Evolutionary conservation across 345 rosid genomes (phyloP).

Genomic region (Euphorbia tirucalli): DNA sequence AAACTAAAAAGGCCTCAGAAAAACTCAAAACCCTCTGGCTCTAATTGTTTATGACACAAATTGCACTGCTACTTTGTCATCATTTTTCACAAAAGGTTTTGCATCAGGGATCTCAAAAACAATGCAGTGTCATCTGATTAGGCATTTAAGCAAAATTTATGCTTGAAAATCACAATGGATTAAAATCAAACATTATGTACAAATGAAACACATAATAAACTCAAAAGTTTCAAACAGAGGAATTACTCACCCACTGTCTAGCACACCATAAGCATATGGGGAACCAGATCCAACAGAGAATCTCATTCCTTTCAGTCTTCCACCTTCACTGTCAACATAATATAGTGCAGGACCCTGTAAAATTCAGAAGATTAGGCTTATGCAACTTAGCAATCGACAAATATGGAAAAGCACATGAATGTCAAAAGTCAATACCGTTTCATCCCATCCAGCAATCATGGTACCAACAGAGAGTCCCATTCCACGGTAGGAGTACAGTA

Average conservation of each 20-base stretch:
- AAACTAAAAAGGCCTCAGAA: too few species aligned
- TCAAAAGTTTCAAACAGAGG: neutral
- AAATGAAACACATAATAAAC: neutral
- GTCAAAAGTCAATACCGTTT: slow-evolving; percentile 49
- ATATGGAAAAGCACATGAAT: neutral
- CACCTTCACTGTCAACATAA: slow-evolving; percentile 98
- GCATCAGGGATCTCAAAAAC: neutral
- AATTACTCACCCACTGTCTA: slow-evolving; percentile 75
- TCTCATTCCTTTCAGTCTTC: slow-evolving; percentile 88
- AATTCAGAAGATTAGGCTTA: slow-evolving; percentile 8
- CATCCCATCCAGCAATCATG: slow-evolving; percentile 99
- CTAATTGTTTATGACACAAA: too few species aligned
- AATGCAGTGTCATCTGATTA: neutral
- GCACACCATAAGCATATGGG: slow-evolving; percentile 96
- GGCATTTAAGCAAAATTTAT: neutral
- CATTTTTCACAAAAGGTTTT: neutral
- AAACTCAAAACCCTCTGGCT: too few species aligned
- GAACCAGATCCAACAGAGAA: slow-evolving; percentile 99
- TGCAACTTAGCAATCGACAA: neutral
- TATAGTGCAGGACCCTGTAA: slow-evolving; percentile 94
- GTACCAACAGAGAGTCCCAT: slow-evolving; percentile 99
- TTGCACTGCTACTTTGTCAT: too few species aligned
- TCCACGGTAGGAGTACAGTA: slow-evolving; percentile 92
- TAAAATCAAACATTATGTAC: neutral
- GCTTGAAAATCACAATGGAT: neutral